These are phyloP conservation scores for Chalciporus chontae DNA, from an alignment of 768 basidiomycete species.

Conservation along the genomic window DNA sequence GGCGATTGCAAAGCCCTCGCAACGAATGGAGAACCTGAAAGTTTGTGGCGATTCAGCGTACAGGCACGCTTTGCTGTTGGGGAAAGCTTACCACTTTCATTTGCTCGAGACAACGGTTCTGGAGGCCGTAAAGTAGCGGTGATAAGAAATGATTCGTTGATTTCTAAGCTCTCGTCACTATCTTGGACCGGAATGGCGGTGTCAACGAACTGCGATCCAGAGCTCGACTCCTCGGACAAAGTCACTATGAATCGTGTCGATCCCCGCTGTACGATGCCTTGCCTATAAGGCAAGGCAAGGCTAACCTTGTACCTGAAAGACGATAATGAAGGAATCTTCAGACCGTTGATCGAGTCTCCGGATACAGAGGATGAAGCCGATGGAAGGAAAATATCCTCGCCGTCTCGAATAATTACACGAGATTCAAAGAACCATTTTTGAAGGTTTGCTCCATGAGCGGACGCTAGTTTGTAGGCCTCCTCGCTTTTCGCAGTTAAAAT, in stretches of 20 bases:
- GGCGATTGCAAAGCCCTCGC: slow-evolving; percentile 32
- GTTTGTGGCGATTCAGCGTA: background rate
- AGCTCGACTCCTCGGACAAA: slow-evolving; percentile 21
- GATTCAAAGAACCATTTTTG: slow-evolving; percentile 43
- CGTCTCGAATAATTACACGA: slow-evolving; percentile 50
- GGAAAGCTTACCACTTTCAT: slow-evolving; percentile 7
- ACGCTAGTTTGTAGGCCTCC: slow-evolving; percentile 46
- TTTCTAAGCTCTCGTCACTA: slow-evolving; percentile 52
- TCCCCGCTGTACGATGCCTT: slow-evolving; percentile 53
- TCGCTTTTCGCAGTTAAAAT: slow-evolving; percentile 49
- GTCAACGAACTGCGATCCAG: slow-evolving; percentile 4
- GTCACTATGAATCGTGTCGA: slow-evolving; percentile 54
- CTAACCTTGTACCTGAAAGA: slow-evolving; percentile 46
- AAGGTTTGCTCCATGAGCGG: slow-evolving; percentile 31
- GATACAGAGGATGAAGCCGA: slow-evolving; percentile 16
- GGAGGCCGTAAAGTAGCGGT: slow-evolving; percentile 39
- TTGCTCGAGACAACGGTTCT: slow-evolving; percentile 7
- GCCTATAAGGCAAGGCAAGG: slow-evolving; percentile 68
- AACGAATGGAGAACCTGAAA: slow-evolving; percentile 22
- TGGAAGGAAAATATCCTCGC: slow-evolving; percentile 36
- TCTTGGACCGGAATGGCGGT: slow-evolving; percentile 6
- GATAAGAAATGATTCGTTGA: slow-evolving; percentile 69
- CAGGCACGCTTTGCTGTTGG: background rate
- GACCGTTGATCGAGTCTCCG: slow-evolving; percentile 6
- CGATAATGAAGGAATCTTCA: slow-evolving; percentile 5